A percentile compares a stretch with the other conserved stretches of the same genome.
Evolutionary conservation across 2,329 filamentous ascomycete species (phyloP).

Genomic region (Chrysosporium queenslandicum): DNA sequence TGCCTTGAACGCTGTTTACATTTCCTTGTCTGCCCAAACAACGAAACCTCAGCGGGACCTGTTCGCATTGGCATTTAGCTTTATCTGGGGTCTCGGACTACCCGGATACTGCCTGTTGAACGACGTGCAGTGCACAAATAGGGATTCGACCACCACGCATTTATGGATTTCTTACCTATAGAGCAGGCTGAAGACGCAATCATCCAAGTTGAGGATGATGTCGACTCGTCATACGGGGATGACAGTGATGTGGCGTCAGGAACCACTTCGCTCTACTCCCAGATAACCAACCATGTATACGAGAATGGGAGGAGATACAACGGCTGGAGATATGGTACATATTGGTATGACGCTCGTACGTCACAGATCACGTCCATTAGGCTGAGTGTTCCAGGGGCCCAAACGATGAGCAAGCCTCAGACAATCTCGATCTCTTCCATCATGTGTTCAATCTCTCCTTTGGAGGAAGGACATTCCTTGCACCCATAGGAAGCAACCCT

Average conservation of each 20-base stretch:
- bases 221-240: constrained; percentile 7
- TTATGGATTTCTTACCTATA: not conserved
- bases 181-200: not conserved
- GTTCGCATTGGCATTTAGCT: too few relatives aligned
- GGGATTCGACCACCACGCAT: not conserved
- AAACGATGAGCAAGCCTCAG: constrained; percentile 30
- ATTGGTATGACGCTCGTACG: constrained; percentile 7
- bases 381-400: constrained; percentile 17
- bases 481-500: constrained; percentile 29
- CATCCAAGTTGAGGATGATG: constrained; percentile 10
- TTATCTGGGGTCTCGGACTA: not conserved
- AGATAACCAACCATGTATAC: constrained; percentile 19
- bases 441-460: constrained; percentile 21
- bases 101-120: not conserved
- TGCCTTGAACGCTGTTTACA: not conserved
- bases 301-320: constrained; percentile 23
- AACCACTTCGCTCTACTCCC: constrained; percentile 20
- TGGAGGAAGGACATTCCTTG: constrained; percentile 28
- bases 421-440: constrained; percentile 30
- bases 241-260: constrained; percentile 4
- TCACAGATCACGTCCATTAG: not conserved
- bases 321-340: constrained; percentile 20
- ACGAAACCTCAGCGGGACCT: too few relatives aligned
- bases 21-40: too few relatives aligned
- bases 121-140: not conserved